These are phyloP conservation scores for Aspergillus sojae DNA, from an alignment of 2,329 filamentous ascomycete species.

Conservation along the genomic window DNA sequence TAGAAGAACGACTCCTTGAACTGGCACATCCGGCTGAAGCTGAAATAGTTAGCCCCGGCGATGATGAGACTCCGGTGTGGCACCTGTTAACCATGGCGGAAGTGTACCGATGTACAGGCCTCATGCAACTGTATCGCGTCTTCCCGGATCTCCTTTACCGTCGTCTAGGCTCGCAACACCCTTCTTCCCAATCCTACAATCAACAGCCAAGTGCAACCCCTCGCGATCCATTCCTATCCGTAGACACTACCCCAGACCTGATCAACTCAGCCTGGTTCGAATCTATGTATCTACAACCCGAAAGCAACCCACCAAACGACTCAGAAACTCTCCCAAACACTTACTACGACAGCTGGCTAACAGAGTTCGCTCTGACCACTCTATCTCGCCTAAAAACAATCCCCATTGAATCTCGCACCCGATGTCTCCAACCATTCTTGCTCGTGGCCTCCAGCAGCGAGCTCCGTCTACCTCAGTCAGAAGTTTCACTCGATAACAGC, in stretches of 20 bases:
- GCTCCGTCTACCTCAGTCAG: conserved; percentile 46
- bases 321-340: conserved; percentile 28
- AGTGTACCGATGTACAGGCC: conserved; percentile 55
- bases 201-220: conserved; percentile 21
- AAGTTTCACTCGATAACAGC: conserved; percentile 2
- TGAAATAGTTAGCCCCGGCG: conserved; percentile 54
- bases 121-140: conserved; percentile 58
- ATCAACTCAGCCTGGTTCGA: conserved; percentile 22
- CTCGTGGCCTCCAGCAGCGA: conserved; percentile 56
- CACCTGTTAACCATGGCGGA: conserved; percentile 58
- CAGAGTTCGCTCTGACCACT: conserved; percentile 55
- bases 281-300: conserved; percentile 11
- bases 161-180: conserved; percentile 36
- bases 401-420: conserved; percentile 55
- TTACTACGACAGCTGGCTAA: conserved; percentile 47
- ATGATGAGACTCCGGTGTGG: conserved; percentile 55
- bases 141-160: conserved; percentile 55
- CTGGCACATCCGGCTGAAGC: conserved; percentile 51
- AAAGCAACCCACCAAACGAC: conserved; percentile 16
- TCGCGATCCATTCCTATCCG: conserved; percentile 26
- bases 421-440: conserved; percentile 57
- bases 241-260: conserved; percentile 26
- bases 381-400: conserved; percentile 53
- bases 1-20: conserved; percentile 53
- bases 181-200: conserved; percentile 9